These are phyloP conservation scores for Ophiobolus disseminans DNA, from an alignment of 2,329 filamentous ascomycete genomes.

Conservation along the genomic window DNA sequence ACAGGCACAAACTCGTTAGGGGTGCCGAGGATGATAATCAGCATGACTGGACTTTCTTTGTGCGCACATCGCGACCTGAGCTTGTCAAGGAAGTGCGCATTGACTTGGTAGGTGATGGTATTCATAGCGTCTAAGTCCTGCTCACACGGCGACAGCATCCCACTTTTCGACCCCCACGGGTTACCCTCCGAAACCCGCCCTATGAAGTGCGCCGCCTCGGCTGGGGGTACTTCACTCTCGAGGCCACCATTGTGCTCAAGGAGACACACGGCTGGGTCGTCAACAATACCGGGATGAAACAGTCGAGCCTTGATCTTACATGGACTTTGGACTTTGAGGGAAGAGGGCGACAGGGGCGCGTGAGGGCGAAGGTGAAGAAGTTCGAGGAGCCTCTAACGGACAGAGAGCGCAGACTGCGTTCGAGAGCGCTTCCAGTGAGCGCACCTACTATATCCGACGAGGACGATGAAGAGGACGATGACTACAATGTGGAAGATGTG, in stretches of 20 bases:
- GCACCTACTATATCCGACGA: conserved; percentile 2
- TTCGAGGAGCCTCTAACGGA: conserved; percentile 28
- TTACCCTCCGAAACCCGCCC: conserved; percentile 46
- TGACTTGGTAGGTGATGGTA: conserved; percentile 24
- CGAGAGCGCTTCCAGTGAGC: neutral
- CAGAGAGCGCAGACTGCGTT: conserved; percentile 18
- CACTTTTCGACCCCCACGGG: conserved; percentile 49
- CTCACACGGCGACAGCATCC: conserved; percentile 44
- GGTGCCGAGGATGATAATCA: conserved; percentile 37
- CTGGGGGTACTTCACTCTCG: conserved; percentile 54
- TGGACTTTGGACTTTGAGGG: conserved; percentile 54
- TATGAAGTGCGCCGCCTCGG: conserved; percentile 52
- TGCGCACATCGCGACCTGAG: conserved; percentile 52
- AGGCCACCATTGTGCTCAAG: conserved; percentile 51
- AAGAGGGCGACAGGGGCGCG: conserved; percentile 50
- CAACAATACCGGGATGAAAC: conserved; percentile 44
- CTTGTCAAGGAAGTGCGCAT: conserved; percentile 55
- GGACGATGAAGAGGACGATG: conserved; percentile 22
- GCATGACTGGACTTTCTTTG: conserved; percentile 58
- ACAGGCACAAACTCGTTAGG: conserved; percentile 47
- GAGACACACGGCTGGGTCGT: conserved; percentile 54
- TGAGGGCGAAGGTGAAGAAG: conserved; percentile 51
- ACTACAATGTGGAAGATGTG: conserved; percentile 13
- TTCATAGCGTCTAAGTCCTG: neutral
- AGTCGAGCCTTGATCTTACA: conserved; percentile 47